Evolutionary conservation across 169 alveolate species (phyloP), one percentile per base, ranked within the genome.

Genomic region (Cryptosporidium meleagridis): DNA sequence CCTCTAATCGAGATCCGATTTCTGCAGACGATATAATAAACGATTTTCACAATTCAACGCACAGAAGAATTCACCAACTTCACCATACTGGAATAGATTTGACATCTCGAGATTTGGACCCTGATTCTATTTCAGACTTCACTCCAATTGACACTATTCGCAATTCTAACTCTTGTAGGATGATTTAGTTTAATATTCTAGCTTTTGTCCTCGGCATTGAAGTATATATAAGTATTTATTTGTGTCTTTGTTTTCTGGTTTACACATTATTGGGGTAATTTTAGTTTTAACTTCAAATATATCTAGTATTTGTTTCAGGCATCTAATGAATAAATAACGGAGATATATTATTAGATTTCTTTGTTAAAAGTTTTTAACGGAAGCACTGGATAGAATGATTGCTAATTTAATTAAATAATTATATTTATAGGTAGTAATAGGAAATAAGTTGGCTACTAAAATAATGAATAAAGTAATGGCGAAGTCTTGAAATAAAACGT

Each of bases 41-140:
- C 26, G 48, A 65, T 31, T 65, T 65, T 33, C 89, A 80, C 41
- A 73, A 73, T 73, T 70, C 86, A 23, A 31, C 86, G 8, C 86
- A 73, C 35, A 51, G 70, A 29, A 29, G 86, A 33, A 73, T 73
- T 59, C 86, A 73, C 53, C 86, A 73, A 41, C 51, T 73, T 21
- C 86, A 73, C 10, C 86, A 73, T 44, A 23, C 45, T 48, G 70
- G 70, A 52, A 59, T 73, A 48, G 70, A 73, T 59, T 41, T 35
- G 48, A 7, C 69, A 16, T n/a, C 62, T 37, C 39, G 51, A 26
- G 85, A 71, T 26, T 10, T 73, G 55, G 86, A 73, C 37, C 48
- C 86, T 26, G 89, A 80, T 0, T 65, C 75, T 62, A 61, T 62
- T 41, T 62, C 89, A 41, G 89, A 80, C n/a, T 80, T 80, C 23